These are phyloP conservation scores for Sugiyamaella japonica DNA, from an alignment of 1,139 yeast genomes.

Conservation along the genomic window DNA sequence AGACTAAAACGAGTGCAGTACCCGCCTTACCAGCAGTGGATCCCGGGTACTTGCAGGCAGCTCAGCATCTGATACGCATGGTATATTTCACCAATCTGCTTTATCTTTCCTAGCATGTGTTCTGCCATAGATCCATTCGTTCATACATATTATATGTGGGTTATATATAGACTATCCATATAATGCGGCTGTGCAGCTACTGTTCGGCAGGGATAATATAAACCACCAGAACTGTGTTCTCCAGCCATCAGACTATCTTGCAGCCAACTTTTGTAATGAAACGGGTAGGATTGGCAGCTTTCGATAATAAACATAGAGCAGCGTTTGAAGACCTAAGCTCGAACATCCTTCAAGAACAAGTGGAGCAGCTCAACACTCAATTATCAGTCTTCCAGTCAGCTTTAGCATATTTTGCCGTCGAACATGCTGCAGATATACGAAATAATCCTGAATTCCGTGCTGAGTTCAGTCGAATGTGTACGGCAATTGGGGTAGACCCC, in stretches of 20 bases:
- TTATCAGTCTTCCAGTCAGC: conserved; percentile 43
- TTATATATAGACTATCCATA: too few species aligned
- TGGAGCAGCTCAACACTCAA: conserved; percentile 42
- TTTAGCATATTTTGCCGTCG: conserved; percentile 41
- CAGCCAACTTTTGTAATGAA: conserved; percentile 40
- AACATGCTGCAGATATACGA: conserved; percentile 65
- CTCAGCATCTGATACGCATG: too few species aligned
- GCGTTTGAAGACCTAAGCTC: conserved; percentile 41
- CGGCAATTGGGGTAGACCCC: conserved; percentile 82
- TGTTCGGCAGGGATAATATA: too few species aligned
- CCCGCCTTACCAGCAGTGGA: too few species aligned
- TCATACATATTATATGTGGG: too few species aligned
- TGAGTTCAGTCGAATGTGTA: conserved; percentile 73
- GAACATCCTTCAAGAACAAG: conserved; percentile 37
- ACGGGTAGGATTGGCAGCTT: conserved; percentile 45
- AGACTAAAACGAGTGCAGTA: too few species aligned
- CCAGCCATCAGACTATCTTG: neutral
- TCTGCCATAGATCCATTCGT: too few species aligned
- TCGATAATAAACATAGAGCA: conserved; percentile 38
- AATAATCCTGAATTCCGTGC: conserved; percentile 63
- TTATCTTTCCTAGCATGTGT: too few species aligned
- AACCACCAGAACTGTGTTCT: too few species aligned
- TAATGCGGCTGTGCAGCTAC: too few species aligned
- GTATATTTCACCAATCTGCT: too few species aligned
- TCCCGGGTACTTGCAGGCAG: too few species aligned